Percentiles rank a stretch among this genome's conserved stretches.
Conservation (phyloP, 2,329 filamentous ascomycete genomes). For the Trichoderma citrinoviride region DNA sequence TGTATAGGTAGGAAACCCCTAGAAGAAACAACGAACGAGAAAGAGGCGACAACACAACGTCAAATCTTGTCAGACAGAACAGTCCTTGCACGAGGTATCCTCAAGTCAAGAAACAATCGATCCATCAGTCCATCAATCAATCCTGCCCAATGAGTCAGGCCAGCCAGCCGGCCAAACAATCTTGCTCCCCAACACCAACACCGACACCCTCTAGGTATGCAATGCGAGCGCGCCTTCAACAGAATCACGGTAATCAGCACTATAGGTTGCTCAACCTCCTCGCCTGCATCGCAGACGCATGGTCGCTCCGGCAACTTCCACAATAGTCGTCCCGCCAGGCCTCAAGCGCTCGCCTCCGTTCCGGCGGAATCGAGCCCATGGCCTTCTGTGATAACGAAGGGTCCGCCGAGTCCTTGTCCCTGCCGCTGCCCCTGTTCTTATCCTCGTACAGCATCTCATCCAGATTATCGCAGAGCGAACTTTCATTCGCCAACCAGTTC, state of each 20-base stretch:
- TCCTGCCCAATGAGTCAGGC: background rate
- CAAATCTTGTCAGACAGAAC: background rate
- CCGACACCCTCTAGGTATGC: conserved; percentile 2
- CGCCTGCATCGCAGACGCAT: conserved; percentile 33
- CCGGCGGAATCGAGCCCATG: conserved; percentile 31
- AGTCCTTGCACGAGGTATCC: background rate
- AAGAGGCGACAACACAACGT: background rate
- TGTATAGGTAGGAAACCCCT: background rate
- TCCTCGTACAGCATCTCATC: conserved; percentile 43
- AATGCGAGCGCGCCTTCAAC: background rate
- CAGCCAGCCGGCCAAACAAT: background rate
- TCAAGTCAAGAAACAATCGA: background rate
- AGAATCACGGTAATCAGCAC: background rate
- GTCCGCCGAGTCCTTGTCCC: conserved; percentile 27
- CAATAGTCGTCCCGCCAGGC: conserved; percentile 55
- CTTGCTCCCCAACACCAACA: background rate
- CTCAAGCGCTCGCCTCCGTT: conserved; percentile 40
- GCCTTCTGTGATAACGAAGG: conserved; percentile 34
- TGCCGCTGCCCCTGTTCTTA: conserved; percentile 23
- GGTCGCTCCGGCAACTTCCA: conserved; percentile 53
- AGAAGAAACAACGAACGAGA: background rate
- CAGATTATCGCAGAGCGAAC: conserved; percentile 66
- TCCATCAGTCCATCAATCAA: background rate
- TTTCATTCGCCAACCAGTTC: conserved; percentile 83
- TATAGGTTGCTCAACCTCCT: conserved; percentile 30